Conservation (phyloP, 257 asterid genomes). For the Anisodus tanguticus region DNA sequence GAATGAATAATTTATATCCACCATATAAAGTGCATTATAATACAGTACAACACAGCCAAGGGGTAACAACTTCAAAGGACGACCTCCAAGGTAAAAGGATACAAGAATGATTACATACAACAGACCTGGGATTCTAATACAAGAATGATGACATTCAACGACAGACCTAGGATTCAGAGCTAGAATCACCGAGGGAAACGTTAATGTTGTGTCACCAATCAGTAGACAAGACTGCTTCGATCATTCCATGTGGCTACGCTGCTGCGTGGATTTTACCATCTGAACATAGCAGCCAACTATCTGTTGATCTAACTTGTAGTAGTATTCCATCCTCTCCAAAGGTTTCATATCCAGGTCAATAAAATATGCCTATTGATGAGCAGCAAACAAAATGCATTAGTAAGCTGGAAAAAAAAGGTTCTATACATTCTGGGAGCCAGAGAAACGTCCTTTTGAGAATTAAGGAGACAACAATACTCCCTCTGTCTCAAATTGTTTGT, state of each 20-base stretch:
- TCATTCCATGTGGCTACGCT: background rate
- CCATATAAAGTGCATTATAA: background rate
- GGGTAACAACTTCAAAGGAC: background rate
- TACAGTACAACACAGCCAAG: background rate
- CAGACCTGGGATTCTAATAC: background rate
- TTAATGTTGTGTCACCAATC: background rate
- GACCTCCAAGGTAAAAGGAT: background rate
- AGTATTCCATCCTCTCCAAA: slow-evolving; percentile 77
- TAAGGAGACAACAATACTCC: background rate
- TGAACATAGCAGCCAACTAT: slow-evolving; percentile 62
- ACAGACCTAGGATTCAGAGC: background rate
- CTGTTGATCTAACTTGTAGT: slow-evolving; percentile 81
- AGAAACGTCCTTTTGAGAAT: background rate
- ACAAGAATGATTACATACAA: background rate
- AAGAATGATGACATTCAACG: background rate
- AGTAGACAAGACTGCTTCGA: background rate
- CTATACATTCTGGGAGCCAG: background rate
- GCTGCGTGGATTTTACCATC: slow-evolving; percentile 49
- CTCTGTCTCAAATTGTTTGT: no score
- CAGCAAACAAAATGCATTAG: slow-evolving; percentile 20
- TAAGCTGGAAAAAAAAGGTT: background rate
- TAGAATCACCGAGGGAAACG: background rate
- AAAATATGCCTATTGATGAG: slow-evolving; percentile 64
- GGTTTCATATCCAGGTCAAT: slow-evolving; percentile 95
- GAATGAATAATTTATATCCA: no score